Evolutionary conservation across 225 moss, liverwort and hornwort genomes (phyloP), one percentile per base, ranked within the genome.

Genomic region (Takakia lepidozioides): DNA sequence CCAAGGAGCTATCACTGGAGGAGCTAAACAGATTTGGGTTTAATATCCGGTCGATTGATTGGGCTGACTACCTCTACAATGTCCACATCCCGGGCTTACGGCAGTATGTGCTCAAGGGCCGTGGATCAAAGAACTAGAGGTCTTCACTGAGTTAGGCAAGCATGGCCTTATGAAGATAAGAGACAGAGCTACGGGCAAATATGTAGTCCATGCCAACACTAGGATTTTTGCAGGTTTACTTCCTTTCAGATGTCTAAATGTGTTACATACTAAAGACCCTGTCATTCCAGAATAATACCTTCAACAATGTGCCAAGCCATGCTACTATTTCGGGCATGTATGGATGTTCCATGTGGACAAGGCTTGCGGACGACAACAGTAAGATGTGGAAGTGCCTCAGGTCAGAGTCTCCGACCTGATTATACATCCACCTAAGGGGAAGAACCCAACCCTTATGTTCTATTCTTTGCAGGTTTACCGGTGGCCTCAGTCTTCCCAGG

Each of bases 31-130:
- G 26, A 3, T 86, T 86, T 55, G 30, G 72, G 10, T 82, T 78
- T 63, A 64, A 83, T 43, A 66, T 82, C 36, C 71, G 70, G 43
- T 55, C 66, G 37, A 44, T 86, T 21, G 66, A 82, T 58, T 86
- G 86, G 86, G 52, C 60, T n/a, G 66, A 66, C 53, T 86, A 82
- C 58, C 73, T 86, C 46, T 61, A 67, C 56, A 65, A 73, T 57
- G 75, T 71, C 22, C 86, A 86, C 58, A 64, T 86, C 10, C 82
- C 83, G 44, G 86, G 86, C 29, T 63, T 86, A 57, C 71, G 86
- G 25, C 71, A 70, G 34, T 82, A 79, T 52, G 86, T 82, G 41
- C 60, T 78, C 21, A 78, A 75, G 61, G 83, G 86, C 28, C 75
- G 82, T 29, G 81, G 81, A 44, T 71, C 79, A 40, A 67, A 68